Evolutionary conservation across 2,329 filamentous ascomycete species (phyloP), one percentile per base, ranked within the genome.

Genomic region (Sphaerulina musiva): DNA sequence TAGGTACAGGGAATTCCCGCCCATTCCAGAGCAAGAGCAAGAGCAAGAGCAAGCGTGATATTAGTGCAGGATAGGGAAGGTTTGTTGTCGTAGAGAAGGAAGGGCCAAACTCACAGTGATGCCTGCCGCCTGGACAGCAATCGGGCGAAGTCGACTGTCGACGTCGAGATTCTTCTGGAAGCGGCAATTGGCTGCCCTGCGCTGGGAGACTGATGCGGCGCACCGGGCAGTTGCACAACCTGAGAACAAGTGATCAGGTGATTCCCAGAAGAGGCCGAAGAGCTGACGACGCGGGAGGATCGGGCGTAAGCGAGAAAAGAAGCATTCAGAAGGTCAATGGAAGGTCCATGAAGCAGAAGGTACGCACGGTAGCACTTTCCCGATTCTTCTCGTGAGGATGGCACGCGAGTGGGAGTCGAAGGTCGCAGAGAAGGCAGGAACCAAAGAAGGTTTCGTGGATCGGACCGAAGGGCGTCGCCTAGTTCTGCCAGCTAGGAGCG

Each of bases 101-200:
- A 38, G 23, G 26, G 39, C n/a, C 43, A 44, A 38, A 48, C 51
- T 53, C 51, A 53, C 51, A 48, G 26, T 48, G 43, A 26, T 46
- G 46, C 41, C 52, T 54, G 52, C 26, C 42, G 10, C 42, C 20
- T 20, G 6, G 39, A 45, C n/a, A 23, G 51, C 34, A 38, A 39
- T 48, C 38, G 36, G n/a, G 20, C 11, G 17, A 26, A 26, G 17
- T 26, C 26, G 20, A 20, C 20, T 20, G 17, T 26, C 26, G 42
- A 50, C 32, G 48, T 50, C 39, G 41, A 44, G 48, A 44, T 26
- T 20, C 42, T 48, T 39, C 48, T 42, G 29, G 48, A 44, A 50
- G 23, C 40, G 48, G 48, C 48, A 40, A 48, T 48, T 48, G 23
- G 46, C 46, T 20, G 7, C 12, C 32, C 31, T 26, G 46, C 14